A percentile compares a stretch with the other conserved stretches of the same genome.
These are phyloP conservation scores for Acanthamoeba divionensis DNA, from an alignment of 208 protist species.

Conservation along the genomic window DNA sequence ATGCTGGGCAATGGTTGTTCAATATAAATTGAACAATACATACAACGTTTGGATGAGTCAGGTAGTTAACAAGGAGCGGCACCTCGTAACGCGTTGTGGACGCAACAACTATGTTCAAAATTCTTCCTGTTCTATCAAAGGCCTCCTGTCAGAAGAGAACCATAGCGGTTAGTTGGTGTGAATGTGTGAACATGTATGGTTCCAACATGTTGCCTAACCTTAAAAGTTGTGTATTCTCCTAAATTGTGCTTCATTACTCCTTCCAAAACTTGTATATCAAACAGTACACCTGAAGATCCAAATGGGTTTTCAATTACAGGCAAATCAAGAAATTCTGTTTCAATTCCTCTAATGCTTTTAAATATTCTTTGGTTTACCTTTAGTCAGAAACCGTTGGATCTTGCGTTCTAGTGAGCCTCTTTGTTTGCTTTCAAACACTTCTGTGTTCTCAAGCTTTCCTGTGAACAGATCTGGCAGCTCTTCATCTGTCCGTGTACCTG, in stretches of 20 bases:
- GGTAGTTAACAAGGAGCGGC: constrained; percentile 72
- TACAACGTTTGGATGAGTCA: constrained; percentile 71
- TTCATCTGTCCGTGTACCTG: constrained; percentile 38
- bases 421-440: constrained; percentile 2
- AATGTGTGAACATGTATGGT: background rate
- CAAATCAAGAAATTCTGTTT: too few relatives aligned
- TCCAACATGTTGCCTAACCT: background rate
- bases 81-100: constrained; percentile 11
- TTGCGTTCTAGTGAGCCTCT: background rate
- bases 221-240: constrained; percentile 58
- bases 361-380: background rate
- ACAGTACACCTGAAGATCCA: background rate
- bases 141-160: constrained; percentile 52
- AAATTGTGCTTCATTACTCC: background rate
- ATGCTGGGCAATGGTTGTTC: background rate
- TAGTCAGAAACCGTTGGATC: constrained; percentile 1
- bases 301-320: too few relatives aligned
- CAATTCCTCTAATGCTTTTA: background rate
- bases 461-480: constrained; percentile 54
- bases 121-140: constrained; percentile 65
- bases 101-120: constrained; percentile 70
- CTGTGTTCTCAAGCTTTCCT: background rate
- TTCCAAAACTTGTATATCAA: constrained; percentile 46
- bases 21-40: background rate
- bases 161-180: background rate